Base-by-base conservation (phyloP, 1,139 yeast species). In the Debaryomycetaceae sp. region DNA sequence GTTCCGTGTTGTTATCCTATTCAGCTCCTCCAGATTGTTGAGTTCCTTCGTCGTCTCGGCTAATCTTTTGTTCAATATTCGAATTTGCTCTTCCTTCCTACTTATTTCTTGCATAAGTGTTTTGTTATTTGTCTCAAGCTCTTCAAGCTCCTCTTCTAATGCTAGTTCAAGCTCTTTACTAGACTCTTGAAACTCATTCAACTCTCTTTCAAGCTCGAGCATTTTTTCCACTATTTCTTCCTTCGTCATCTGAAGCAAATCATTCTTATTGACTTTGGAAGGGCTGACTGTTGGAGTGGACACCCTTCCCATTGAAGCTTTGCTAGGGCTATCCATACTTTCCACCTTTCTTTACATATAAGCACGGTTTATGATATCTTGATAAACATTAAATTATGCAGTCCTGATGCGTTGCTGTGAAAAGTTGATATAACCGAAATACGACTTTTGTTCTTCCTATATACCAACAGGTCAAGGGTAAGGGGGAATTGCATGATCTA, bases 161-260 rank as follows among this genome's bases (percentile, higher is more conserved):
- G 76, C 77, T 45, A 59, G 69, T 49, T 74, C 79, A 38, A 74
- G 58, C 41, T 72, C 78, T 46, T 63, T 68, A 45, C 74, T 68
- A 3, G 75, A 67, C 40, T 70, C 76, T 48, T 73, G 78, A 49
- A 72, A 72, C 48, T 72, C 78, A 14, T 53, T 47, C 17, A 72
- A 52, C 39, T 68, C 75, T 11, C 55, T 52, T 49, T 73, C 78
- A 6, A 72, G 59, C 40, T 69, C 75, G 1, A 68, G 42, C 30
- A 70, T 62, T 43, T 65, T 58, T 38, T 57, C 58, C 24, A 65
- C 53, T 7, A 68, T 55, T 30, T 67, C 68, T 3, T 61, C 67
- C 43, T 58, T 60, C 5, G 63, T 45, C 40, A 65, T 50, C n/a
- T 47, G 31, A 27, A 27, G 31, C 11, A 27, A 11, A 27, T 27